phyloP scores from a whole-genome alignment of 2,329 filamentous ascomycete genomes.

The Penicillium capsulatum region DNA sequence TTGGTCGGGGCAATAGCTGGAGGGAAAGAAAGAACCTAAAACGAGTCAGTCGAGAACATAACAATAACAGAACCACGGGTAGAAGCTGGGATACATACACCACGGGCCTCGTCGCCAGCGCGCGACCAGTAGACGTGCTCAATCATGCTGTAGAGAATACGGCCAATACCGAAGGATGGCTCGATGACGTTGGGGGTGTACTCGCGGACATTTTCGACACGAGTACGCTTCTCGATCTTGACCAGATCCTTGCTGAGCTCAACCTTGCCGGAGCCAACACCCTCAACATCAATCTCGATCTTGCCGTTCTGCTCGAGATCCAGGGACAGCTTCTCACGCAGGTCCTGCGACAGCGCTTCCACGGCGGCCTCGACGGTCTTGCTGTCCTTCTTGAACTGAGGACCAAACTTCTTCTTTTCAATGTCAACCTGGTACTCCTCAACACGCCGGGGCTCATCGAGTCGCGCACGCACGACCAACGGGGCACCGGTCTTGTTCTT shows the following conservation, averaged over 20 bases:
- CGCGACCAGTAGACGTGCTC: slow-evolving; percentile 97
- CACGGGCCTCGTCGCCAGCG: slow-evolving; percentile 75
- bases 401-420: slow-evolving; percentile 94
- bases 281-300: slow-evolving; percentile 69
- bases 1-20: slow-evolving; percentile 85
- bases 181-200: slow-evolving; percentile 96
- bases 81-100: slow-evolving; percentile 57
- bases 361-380: slow-evolving; percentile 79
- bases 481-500: slow-evolving; percentile 86
- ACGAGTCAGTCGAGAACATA: slow-evolving; percentile 13
- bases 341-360: slow-evolving; percentile 68
- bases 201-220: slow-evolving; percentile 78
- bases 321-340: slow-evolving; percentile 74
- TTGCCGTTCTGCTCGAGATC: slow-evolving; percentile 69
- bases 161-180: slow-evolving; percentile 93
- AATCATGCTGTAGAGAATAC: slow-evolving; percentile 87
- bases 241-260: slow-evolving; percentile 76
- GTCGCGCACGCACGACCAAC: slow-evolving; percentile 79
- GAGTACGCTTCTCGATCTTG: slow-evolving; percentile 75
- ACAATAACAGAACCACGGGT: background rate
- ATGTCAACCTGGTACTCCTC: slow-evolving; percentile 86
- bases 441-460: slow-evolving; percentile 69
- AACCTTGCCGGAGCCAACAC: slow-evolving; percentile 65
- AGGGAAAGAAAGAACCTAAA: slow-evolving; percentile 67
- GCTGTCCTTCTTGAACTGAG: slow-evolving; percentile 90